Evolutionary conservation across 2,329 filamentous ascomycete species (phyloP), one percentile per base, ranked within the genome.

Genomic region (Arthrinium phaeospermum): DNA sequence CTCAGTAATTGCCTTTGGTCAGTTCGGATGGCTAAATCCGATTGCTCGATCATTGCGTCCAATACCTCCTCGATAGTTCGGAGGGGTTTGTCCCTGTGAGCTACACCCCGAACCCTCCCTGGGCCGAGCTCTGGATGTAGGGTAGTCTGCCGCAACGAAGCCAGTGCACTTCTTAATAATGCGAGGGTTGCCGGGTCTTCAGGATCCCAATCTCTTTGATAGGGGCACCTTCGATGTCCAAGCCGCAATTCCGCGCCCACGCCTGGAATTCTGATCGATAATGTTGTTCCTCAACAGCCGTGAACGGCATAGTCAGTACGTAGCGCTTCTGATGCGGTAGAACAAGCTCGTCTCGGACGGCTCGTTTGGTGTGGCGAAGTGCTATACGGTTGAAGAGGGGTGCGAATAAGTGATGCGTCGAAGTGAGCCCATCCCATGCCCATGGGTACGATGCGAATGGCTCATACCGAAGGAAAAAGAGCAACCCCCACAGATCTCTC

Each of bases 291-390:
- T 98, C 96, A 14, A 98, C 90, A 0, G 94, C 90, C 0, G 93
- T 96, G 78, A 98, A 97, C 0, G 96, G 94, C 80, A 98, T 91
- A 1, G 93, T 96, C 72, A 98, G 94, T 14, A 97, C 92, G 74
- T 94, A 91, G 13, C 96, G 91, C 78, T 93, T 95, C 79, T 99
- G 96, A 0, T 90, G 86, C 13, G 96, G 96, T 14, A 99, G 82
- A 1, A 86, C 86, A 49, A 98, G 87, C 77, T 99, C 95, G 72
- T 93, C 87, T 49, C 94, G 89, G 12, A 98, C 91, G 34, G 90
- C 86, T 34, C 92, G 90, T 81, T 98, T 99, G 2, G 92, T 97
- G 80, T 99, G 96, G 1, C 96, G 91, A 70, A 98, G 83, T 3
- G 94, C 89, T 57, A 98, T 90, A 0, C 83, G 85, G 24, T 88